These are phyloP conservation scores for Polysphondylium violaceum DNA, from an alignment of 78 protist genomes.

Conservation along the genomic window DNA sequence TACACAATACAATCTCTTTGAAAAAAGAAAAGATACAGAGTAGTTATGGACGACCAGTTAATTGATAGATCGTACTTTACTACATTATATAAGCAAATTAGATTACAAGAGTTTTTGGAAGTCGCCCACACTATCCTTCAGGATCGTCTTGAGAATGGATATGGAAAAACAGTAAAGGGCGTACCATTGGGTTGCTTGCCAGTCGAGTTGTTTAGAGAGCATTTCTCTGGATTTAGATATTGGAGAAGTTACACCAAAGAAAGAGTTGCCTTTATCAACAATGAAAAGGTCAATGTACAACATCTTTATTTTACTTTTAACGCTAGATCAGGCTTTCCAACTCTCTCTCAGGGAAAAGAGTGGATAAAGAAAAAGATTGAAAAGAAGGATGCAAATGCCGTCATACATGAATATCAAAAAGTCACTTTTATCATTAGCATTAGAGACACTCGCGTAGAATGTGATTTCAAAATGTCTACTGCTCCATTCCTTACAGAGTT, in stretches of 20 bases:
- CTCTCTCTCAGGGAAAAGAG: slow-evolving; percentile 63
- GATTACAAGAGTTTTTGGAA: slow-evolving; percentile 77
- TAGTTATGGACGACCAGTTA: slow-evolving; percentile 69
- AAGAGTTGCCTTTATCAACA: slow-evolving; percentile 20
- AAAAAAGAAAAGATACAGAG: slow-evolving; percentile 1
- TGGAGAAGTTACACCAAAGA: slow-evolving; percentile 78
- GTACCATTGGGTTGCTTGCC: slow-evolving; percentile 75
- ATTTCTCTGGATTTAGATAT: slow-evolving; percentile 30
- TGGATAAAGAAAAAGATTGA: slow-evolving; percentile 68
- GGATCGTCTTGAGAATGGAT: slow-evolving; percentile 77
- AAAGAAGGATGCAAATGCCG: slow-evolving; percentile 9
- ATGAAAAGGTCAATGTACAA: slow-evolving; percentile 65
- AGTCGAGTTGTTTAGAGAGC: slow-evolving; percentile 68
- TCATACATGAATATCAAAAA: slow-evolving; percentile 65
- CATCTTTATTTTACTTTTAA: slow-evolving; percentile 69
- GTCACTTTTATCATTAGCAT: slow-evolving; percentile 63
- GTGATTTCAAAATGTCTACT: slow-evolving; percentile 65
- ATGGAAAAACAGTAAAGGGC: slow-evolving; percentile 68
- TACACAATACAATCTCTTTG: neutral
- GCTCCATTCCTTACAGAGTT: neutral
- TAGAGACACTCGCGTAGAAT: slow-evolving; percentile 72
- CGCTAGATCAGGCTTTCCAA: slow-evolving; percentile 73
- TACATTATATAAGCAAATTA: slow-evolving; percentile 73
- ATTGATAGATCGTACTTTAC: slow-evolving; percentile 69
- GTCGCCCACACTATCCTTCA: slow-evolving; percentile 70